Evolutionary conservation across 306 rosid species (phyloP).

Genomic region (Urtica urens): DNA sequence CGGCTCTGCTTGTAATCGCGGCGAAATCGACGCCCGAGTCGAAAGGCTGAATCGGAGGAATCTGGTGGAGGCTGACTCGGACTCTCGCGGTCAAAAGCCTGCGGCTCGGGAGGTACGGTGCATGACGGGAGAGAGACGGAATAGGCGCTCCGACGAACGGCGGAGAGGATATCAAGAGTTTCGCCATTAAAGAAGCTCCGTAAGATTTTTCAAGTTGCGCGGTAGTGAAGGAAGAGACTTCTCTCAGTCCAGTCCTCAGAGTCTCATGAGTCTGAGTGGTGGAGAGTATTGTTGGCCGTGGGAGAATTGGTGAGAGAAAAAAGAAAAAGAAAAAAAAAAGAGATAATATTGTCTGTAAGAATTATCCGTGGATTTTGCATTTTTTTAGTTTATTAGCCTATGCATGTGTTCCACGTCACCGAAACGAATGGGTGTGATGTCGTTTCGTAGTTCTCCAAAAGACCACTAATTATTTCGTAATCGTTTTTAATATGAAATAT

Average conservation of each 20-base stretch:
- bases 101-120: conserved; percentile 32
- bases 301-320: too few species aligned
- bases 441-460: too few species aligned
- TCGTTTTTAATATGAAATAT: too few species aligned
- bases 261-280: conserved; percentile 8
- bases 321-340: too few species aligned
- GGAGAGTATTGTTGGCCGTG: conserved; percentile 24
- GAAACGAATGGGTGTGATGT: too few species aligned
- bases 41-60: conserved; percentile 55
- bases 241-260: not conserved
- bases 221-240: not conserved
- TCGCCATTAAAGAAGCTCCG: conserved; percentile 67
- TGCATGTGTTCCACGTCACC: not conserved
- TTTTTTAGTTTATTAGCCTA: not conserved
- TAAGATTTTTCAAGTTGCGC: not conserved
- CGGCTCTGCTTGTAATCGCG: conserved; percentile 38
- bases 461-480: too few species aligned
- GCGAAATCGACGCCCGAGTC: conserved; percentile 31
- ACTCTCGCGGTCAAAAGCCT: conserved; percentile 47
- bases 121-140: conserved; percentile 46
- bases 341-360: conserved; percentile 9
- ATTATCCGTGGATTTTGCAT: conserved; percentile 28
- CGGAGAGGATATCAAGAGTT: conserved; percentile 53
- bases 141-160: conserved; percentile 57
- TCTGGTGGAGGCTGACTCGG: conserved; percentile 63